Base-by-base conservation (phyloP, 2,329 filamentous ascomycete species). In the Penicillium rolfsii region DNA sequence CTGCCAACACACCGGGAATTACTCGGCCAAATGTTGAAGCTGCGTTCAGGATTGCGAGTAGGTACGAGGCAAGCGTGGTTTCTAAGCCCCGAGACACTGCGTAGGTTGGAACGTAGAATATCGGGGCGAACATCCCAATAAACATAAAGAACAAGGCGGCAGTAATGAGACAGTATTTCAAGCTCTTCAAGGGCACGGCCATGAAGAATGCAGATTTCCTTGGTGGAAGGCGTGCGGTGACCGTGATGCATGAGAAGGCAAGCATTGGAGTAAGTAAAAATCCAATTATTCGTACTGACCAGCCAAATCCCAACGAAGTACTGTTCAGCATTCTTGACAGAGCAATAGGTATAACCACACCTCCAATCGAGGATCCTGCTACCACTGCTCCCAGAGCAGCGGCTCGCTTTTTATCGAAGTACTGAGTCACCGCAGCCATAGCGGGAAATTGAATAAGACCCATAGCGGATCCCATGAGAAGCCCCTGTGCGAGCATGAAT, bases 331-430 rank as follows among this genome's bases (percentile, higher is more conserved):
- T 75, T 63, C 81, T 79, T 52, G 79, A 82, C 43, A 81, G 71
- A 64, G 64, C 63, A n/a, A 80, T 74, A 4, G 41, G 84, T 80
- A 84, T 80, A 24, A 86, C 70, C 33, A 87, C 73, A 4, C 82
- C 84, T 3, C 84, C 84, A 3, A 84, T 69, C 0, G 80, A 81
- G 0, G 80, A 82, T 0, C 83, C 84, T 0, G 79, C 71, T 0
- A 82, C 70, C 0, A 73, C 78, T 1, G 84, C 19, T 1, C 83
- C 84, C 7, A 84, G 60, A 0, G 83, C 83, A 0, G 76, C 71
- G 0, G 73, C 81, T 16, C 81, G 74, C 40, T 79, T 80, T 60
- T 78, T 80, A 36, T 78, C 73, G 61, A 86, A 85, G 63, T 77
- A 82, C 16, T 82, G 80, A 0, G 79, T 76, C 0, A 83, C 74